Conservation (phyloP, 2,329 filamentous ascomycete genomes). For the Pseudogymnoascus sp. region DNA sequence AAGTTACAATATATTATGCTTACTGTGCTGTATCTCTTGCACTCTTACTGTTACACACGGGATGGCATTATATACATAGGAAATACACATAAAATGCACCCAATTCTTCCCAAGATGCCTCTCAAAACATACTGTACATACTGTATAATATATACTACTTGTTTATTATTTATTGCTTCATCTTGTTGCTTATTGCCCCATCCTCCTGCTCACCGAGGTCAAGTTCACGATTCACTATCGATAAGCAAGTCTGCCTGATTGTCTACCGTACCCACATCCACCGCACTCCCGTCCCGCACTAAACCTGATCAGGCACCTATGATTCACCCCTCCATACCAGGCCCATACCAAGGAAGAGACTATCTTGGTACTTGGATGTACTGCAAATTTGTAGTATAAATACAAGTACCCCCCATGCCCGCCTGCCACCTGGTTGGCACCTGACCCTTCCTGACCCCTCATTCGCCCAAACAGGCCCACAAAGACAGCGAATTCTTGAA, state of each 20-base stretch:
- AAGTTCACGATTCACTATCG: background rate
- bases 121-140: background rate
- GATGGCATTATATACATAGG: background rate
- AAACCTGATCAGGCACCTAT: background rate
- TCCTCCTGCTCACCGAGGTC: background rate
- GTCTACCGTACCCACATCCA: constrained; percentile 1
- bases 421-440: constrained; percentile 6
- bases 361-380: background rate
- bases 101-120: background rate
- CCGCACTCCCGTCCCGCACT: background rate
- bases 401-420: background rate
- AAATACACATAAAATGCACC: background rate
- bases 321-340: background rate
- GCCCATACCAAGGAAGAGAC: background rate
- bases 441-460: constrained; percentile 4
- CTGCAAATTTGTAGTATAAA: background rate
- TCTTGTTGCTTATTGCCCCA: background rate
- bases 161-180: background rate
- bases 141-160: background rate
- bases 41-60: background rate
- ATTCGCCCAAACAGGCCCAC: constrained; percentile 3
- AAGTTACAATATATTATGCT: background rate
- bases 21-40: background rate
- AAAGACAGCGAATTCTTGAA: background rate
- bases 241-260: background rate